Base-by-base conservation (phyloP, 176 grass and related monocot species). In the Musa schizocarpa region DNA sequence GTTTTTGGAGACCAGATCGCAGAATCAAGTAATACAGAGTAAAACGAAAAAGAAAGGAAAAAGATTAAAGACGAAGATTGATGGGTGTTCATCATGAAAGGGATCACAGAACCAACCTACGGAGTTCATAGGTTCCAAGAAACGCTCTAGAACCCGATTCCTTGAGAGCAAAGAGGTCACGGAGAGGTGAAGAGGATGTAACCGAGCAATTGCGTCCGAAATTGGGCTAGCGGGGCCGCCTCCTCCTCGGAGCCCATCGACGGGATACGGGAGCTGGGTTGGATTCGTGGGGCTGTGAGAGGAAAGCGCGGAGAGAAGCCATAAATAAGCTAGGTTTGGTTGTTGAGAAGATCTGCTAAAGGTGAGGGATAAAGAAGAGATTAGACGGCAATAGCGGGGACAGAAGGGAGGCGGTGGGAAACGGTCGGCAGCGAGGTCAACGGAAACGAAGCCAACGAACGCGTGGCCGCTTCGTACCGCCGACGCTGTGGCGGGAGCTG, bases 331-430 rank as follows among this genome's bases (percentile, higher is more conserved):
- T 17, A 65, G 34, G 57, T n/a, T 43, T 6, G 79, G 69, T 68
- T 25, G 66, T 64, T 20, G 63, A 50, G 52, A 65, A 12, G 59
- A 74, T 73, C 73, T 20, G 68, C 86, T 87, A 87, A 87, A 84
- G 76, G 83, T 83, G 77, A 56, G n/a, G 16, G 50, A 43, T 43
- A 43, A 43, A 43, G 34, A 27, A 11, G 17, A 6, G 17, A 1
- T 1, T 19, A 17, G 65, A 9, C 50, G 4, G 69, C 11, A 17
- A 20, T 6, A 43, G 34, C 34, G 34, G 34, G 34, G 34, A 43
- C 5, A 43, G 34, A 5, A 6, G 0, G 34, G 34, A 43, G 34
- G 34, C 34, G 34, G 34, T 43, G 34, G 34, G 34, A 43, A 34
- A 43, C 34, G 34, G 4, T 43, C 9, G 75, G 23, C 25, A 2